Conservation (phyloP, 495 filamentous ascomycete genomes). For the Stereocaulon alpinum region DNA sequence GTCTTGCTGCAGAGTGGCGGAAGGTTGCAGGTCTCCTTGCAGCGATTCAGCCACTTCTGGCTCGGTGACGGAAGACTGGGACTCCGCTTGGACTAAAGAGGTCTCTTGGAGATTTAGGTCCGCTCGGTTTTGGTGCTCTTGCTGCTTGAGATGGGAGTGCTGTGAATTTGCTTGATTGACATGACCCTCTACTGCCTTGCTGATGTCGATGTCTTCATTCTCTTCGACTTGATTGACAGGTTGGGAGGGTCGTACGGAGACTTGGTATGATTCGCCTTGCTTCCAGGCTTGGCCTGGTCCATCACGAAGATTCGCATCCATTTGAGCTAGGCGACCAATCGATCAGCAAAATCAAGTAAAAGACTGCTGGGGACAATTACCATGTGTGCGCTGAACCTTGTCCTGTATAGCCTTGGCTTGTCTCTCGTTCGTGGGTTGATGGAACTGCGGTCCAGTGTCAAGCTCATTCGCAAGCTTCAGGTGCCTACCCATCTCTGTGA, state of each 20-base stretch:
- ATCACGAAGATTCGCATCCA: not conserved
- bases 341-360: not conserved
- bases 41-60: too few relatives aligned
- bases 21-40: too few relatives aligned
- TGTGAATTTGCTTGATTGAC: not conserved
- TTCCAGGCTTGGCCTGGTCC: not conserved
- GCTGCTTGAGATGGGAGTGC: not conserved
- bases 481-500: not conserved
- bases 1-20: too few relatives aligned
- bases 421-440: not conserved
- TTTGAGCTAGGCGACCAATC: not conserved
- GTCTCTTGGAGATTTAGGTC: too few relatives aligned
- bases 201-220: not conserved
- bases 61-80: too few relatives aligned
- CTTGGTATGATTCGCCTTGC: not conserved
- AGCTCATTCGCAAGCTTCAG: not conserved
- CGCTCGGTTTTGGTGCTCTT: too few relatives aligned
- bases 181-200: not conserved
- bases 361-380: not conserved
- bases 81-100: too few relatives aligned
- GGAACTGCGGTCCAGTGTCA: not conserved
- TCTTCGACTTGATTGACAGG: not conserved
- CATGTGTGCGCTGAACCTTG: not conserved
- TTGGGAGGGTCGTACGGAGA: not conserved
- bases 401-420: not conserved